Evolutionary conservation across 495 filamentous ascomycete genomes (phyloP).

Genomic region (Rusavskia elegans): DNA sequence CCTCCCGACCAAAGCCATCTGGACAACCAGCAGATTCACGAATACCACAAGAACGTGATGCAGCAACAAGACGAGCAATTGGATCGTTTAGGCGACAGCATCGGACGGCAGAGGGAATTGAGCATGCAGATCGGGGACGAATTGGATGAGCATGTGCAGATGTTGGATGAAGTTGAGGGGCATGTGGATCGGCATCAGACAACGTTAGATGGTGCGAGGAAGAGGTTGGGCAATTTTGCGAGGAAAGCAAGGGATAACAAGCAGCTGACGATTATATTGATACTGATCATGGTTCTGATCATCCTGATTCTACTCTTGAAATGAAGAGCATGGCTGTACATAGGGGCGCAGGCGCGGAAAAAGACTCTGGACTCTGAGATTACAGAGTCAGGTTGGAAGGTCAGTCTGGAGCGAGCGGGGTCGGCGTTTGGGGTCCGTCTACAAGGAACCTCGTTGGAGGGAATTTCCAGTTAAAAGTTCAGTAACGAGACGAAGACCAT

Average conservation of each 20-base stretch:
- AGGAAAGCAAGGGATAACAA: constrained; percentile 61
- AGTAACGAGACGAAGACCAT: no score
- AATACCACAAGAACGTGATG: constrained; percentile 63
- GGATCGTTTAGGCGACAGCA: constrained; percentile 70
- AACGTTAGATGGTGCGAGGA: constrained; percentile 56
- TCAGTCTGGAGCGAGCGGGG: no score
- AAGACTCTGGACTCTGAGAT: neutral
- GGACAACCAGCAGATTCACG: constrained; percentile 74
- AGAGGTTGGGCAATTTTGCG: constrained; percentile 51
- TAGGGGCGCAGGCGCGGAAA: neutral
- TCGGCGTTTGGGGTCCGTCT: no score
- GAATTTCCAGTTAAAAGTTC: no score
- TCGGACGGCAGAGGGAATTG: constrained; percentile 83
- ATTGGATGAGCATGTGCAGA: constrained; percentile 70
- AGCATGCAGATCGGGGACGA: constrained; percentile 95
- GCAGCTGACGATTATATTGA: constrained; percentile 61
- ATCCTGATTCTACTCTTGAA: constrained; percentile 67
- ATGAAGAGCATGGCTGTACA: constrained; percentile 21
- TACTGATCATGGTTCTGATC: constrained; percentile 61
- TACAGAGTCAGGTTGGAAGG: no score
- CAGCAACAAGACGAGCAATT: constrained; percentile 83
- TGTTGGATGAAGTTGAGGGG: constrained; percentile 79
- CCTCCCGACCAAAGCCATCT: constrained; percentile 50
- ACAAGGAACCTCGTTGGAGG: no score
- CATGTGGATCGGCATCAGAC: constrained; percentile 66